Conservation (phyloP, 2,329 filamentous ascomycete genomes). For the Hirsutella minnesotensis region DNA sequence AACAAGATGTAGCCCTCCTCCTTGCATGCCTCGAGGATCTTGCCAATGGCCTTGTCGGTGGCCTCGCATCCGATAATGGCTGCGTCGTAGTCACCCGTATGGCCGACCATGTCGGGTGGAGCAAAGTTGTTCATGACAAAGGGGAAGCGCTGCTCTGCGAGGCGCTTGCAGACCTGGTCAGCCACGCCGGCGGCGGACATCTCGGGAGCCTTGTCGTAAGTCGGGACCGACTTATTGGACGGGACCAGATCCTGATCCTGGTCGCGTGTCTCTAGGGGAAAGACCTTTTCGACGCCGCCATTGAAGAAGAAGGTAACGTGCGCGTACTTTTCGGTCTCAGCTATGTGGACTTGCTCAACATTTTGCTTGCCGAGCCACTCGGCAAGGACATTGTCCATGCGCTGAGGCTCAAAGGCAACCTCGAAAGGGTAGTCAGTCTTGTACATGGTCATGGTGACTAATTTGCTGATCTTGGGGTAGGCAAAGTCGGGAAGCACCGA, state of each 20-base stretch:
- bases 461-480: constrained; percentile 72
- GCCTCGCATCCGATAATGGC: constrained; percentile 74
- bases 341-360: constrained; percentile 88
- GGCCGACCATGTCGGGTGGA: constrained; percentile 97
- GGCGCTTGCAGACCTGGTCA: constrained; percentile 78
- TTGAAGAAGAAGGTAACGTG: constrained; percentile 99
- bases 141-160: constrained; percentile 75
- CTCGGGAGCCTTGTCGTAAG: constrained; percentile 87
- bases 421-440: constrained; percentile 90
- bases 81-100: constrained; percentile 94
- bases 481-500: constrained; percentile 84
- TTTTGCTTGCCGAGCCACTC: constrained; percentile 89
- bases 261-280: constrained; percentile 82
- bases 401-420: constrained; percentile 85
- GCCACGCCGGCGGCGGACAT: constrained; percentile 92
- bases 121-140: constrained; percentile 99
- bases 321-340: constrained; percentile 98
- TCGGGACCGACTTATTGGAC: constrained; percentile 80
- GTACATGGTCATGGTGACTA: constrained; percentile 98
- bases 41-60: constrained; percentile 88
- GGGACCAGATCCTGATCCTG: constrained; percentile 68
- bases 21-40: constrained; percentile 88
- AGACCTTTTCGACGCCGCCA: constrained; percentile 93
- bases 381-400: constrained; percentile 95
- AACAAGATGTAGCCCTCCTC: constrained; percentile 87